Percentiles rank a stretch among this genome's conserved stretches.
These are phyloP conservation scores for Agrocybe praecox DNA, from an alignment of 768 basidiomycete species.

Conservation along the genomic window DNA sequence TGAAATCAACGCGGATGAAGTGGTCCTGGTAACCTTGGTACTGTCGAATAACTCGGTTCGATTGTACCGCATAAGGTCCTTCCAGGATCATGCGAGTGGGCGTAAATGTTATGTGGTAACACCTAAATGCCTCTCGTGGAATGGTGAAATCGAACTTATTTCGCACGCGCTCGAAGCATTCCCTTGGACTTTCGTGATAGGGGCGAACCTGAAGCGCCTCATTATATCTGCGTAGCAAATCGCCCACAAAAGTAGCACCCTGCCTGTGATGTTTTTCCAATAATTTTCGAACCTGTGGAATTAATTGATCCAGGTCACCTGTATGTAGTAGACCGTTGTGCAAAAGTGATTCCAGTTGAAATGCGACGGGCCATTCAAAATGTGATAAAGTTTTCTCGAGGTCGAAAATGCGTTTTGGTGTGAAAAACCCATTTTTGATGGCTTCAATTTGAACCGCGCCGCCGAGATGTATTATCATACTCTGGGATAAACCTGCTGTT, in stretches of 20 bases:
- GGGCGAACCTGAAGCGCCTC: slow-evolving; percentile 48
- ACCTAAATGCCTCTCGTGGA: slow-evolving; percentile 49
- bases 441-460: slow-evolving; percentile 51
- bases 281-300: slow-evolving; percentile 44
- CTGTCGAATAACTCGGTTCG: slow-evolving; percentile 78
- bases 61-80: slow-evolving; percentile 75
- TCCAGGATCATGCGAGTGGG: slow-evolving; percentile 76
- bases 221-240: slow-evolving; percentile 57
- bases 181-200: slow-evolving; percentile 35
- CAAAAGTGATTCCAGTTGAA: slow-evolving; percentile 75
- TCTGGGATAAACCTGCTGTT: slow-evolving; percentile 43
- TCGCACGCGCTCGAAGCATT: slow-evolving; percentile 45
- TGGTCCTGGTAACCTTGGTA: slow-evolving; percentile 61
- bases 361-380: slow-evolving; percentile 69
- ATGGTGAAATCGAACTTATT: slow-evolving; percentile 31
- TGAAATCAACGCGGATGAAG: slow-evolving; percentile 84
- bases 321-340: slow-evolving; percentile 66
- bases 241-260: slow-evolving; percentile 33
- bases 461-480: slow-evolving; percentile 31
- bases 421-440: slow-evolving; percentile 51
- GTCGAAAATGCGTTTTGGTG: slow-evolving; percentile 42
- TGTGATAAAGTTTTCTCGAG: slow-evolving; percentile 44
- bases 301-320: slow-evolving; percentile 50
- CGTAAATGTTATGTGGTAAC: slow-evolving; percentile 75
- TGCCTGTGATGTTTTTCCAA: slow-evolving; percentile 23